Evolutionary conservation across 352 stramenopile species (phyloP).

Genomic region (Elongisporangium prolatum): DNA sequence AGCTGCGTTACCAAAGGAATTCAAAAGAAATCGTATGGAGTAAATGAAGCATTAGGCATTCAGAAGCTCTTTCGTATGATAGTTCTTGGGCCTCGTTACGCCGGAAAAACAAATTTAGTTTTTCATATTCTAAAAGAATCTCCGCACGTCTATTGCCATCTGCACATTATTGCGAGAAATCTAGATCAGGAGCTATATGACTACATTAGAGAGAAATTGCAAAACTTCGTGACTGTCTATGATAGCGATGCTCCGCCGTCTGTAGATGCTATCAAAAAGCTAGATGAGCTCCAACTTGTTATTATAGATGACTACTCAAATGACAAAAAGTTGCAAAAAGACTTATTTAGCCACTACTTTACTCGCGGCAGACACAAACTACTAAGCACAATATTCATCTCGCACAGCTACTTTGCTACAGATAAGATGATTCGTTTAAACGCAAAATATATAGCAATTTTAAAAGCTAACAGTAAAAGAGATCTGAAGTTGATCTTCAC

Average conservation of each 20-base stretch:
- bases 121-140: too few relatives aligned
- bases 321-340: conserved; percentile 27
- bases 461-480: conserved; percentile 25
- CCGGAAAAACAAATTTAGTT: too few relatives aligned
- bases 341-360: conserved; percentile 24
- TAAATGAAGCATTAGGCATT: too few relatives aligned
- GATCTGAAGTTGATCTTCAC: conserved; percentile 22
- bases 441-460: conserved; percentile 14
- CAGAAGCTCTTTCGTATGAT: too few relatives aligned
- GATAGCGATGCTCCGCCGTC: conserved; percentile 11
- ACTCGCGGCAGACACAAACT: conserved; percentile 22
- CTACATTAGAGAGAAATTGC: conserved; percentile 21
- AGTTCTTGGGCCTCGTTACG: too few relatives aligned
- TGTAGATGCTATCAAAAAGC: conserved; percentile 20
- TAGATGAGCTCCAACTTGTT: conserved; percentile 14
- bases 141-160: conserved; percentile 18
- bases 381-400: conserved; percentile 24
- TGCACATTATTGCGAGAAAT: conserved; percentile 18
- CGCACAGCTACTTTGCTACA: conserved; percentile 21
- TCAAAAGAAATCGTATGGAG: too few relatives aligned
- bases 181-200: conserved; percentile 18
- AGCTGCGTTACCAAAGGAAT: too few relatives aligned
- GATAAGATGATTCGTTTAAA: conserved; percentile 36
- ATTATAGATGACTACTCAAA: conserved; percentile 29
- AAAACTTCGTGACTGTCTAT: conserved; percentile 18